Percentiles rank a stretch among this genome's conserved stretches.
Conservation (phyloP, 805 yeast genomes). For the Candida awuae region DNA sequence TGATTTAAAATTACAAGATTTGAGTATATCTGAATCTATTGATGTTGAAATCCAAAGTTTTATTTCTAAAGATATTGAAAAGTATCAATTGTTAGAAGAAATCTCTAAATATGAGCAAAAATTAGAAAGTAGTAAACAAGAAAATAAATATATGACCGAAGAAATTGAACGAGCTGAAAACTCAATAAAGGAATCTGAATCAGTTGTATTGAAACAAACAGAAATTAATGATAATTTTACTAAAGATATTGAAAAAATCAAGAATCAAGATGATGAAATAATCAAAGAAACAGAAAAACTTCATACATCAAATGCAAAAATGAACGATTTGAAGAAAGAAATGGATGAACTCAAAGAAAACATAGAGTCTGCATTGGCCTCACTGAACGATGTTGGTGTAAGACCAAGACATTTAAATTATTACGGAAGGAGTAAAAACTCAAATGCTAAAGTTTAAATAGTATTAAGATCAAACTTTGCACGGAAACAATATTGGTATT, state of each 20-base stretch:
- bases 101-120: conserved; percentile 37
- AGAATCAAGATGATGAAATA: conserved; percentile 7
- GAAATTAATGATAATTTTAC: conserved; percentile 10
- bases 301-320: not conserved
- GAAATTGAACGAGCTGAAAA: conserved; percentile 49
- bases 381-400: conserved; percentile 21
- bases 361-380: conserved; percentile 24
- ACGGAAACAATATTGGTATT: too few species aligned
- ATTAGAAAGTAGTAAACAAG: conserved; percentile 43
- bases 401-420: conserved; percentile 9
- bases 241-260: conserved; percentile 9
- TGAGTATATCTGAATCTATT: not conserved
- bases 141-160: conserved; percentile 52
- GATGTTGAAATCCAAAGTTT: conserved; percentile 18
- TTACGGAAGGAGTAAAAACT: conserved; percentile 8
- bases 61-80: conserved; percentile 33
- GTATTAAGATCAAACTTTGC: too few species aligned
- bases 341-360: not conserved
- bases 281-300: not conserved
- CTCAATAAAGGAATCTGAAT: conserved; percentile 40
- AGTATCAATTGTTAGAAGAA: conserved; percentile 39
- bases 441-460: too few species aligned
- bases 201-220: conserved; percentile 21
- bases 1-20: conserved; percentile 1
- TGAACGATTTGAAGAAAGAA: not conserved